phyloP scores from a whole-genome alignment of 768 basidiomycete species.

The Kwoniella sp. region DNA sequence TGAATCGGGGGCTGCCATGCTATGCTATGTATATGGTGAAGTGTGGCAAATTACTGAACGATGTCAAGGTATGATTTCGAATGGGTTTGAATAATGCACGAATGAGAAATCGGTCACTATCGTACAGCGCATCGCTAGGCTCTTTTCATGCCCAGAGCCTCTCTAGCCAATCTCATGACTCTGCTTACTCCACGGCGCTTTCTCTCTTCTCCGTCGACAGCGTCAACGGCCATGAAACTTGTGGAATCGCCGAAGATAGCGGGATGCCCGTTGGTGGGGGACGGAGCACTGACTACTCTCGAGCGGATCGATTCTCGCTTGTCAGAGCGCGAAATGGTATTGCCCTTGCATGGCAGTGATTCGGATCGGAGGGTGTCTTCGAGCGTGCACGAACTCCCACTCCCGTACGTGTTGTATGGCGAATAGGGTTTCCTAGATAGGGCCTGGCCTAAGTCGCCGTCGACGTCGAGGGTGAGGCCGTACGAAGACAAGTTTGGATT shows the following conservation, averaged over 20 bases:
- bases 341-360: not conserved
- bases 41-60: no score
- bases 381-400: not conserved
- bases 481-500: not conserved
- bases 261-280: no score
- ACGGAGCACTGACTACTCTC: not conserved
- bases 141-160: conserved; percentile 9
- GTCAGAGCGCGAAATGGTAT: not conserved
- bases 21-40: no score
- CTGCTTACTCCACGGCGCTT: not conserved
- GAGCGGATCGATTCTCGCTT: not conserved
- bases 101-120: no score
- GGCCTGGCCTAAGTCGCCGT: not conserved
- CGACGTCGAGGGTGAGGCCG: not conserved
- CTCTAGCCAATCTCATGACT: conserved; percentile 15
- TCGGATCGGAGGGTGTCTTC: not conserved
- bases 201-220: not conserved
- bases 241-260: no score
- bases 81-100: no score
- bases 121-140: no score
- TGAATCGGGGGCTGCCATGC: not conserved
- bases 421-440: not conserved
- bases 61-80: no score
- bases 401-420: not conserved
- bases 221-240: no score